phyloP scores from a whole-genome alignment of 2,329 filamentous ascomycete species.

The Aulographum hederae region DNA sequence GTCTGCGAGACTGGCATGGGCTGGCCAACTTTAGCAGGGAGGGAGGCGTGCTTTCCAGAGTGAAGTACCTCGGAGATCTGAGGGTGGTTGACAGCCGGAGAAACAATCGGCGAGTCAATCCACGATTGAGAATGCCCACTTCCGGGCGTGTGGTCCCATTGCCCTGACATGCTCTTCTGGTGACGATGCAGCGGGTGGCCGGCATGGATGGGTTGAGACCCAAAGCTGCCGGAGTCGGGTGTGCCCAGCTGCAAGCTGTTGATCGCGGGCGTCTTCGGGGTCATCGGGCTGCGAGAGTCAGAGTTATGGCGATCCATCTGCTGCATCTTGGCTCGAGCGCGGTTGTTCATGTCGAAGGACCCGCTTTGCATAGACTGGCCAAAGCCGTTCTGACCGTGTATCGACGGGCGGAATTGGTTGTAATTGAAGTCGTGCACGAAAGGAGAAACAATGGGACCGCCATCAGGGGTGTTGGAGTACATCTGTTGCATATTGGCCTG shows the following conservation, averaged over 20 bases:
- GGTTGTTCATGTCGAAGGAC: conserved; percentile 14
- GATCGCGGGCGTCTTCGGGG: conserved; percentile 70
- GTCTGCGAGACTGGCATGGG: conserved; percentile 37
- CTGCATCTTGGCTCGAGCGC: conserved; percentile 2
- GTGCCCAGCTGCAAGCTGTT: conserved; percentile 53
- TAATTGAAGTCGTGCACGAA: conserved; percentile 60
- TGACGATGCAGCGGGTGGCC: conserved; percentile 38
- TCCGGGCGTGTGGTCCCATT: conserved; percentile 77
- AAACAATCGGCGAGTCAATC: conserved; percentile 63
- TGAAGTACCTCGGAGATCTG: conserved; percentile 82
- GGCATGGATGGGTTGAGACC: conserved; percentile 57
- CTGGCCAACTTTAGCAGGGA: conserved; percentile 68
- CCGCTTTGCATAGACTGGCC: conserved; percentile 10
- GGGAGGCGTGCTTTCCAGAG: conserved; percentile 63
- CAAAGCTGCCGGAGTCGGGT: conserved; percentile 54
- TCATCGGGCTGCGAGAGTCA: conserved; percentile 61
- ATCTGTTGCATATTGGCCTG: conserved; percentile 43
- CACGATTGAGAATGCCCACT: conserved; percentile 84
- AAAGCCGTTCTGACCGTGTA: too few relatives aligned
- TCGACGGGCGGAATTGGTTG: conserved; percentile 42
- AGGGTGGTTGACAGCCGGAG: conserved; percentile 53
- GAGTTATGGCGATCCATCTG: conserved; percentile 43
- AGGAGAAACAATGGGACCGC: conserved; percentile 79
- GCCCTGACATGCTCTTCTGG: conserved; percentile 69
- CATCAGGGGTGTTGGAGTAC: conserved; percentile 83